Percentiles rank a stretch among this genome's conserved stretches.
These are phyloP conservation scores for Bauhinia variegata DNA, from an alignment of 306 rosid species.

Conservation along the genomic window DNA sequence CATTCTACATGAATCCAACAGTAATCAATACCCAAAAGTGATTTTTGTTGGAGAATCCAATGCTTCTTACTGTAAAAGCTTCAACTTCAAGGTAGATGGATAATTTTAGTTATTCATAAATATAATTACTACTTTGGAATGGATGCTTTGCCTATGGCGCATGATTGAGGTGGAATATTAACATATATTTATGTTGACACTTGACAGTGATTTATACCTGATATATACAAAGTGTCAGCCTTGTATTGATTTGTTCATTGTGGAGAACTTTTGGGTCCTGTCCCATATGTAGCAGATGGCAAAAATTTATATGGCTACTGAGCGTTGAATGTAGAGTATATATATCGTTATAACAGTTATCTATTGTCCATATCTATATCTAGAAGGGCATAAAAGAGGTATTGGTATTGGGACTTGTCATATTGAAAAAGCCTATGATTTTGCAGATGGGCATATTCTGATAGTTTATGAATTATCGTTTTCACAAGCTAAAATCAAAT, in stretches of 20 bases:
- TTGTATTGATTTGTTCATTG: constrained; percentile 29
- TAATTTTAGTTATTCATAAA: constrained; percentile 27
- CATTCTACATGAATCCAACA: constrained; percentile 58
- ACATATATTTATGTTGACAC: constrained; percentile 17
- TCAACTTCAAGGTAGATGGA: constrained; percentile 58
- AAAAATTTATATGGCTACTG: constrained; percentile 8
- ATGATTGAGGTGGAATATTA: constrained; percentile 47
- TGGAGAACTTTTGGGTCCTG: constrained; percentile 31
- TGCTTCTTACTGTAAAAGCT: constrained; percentile 62
- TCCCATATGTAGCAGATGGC: constrained; percentile 25
- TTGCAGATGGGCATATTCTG: constrained; percentile 6
- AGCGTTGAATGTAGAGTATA: constrained; percentile 9
- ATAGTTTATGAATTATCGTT: constrained; percentile 16
- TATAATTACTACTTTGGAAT: constrained; percentile 31
- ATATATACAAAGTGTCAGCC: constrained; percentile 28
- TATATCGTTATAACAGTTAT: too few relatives aligned
- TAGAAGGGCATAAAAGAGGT: not conserved
- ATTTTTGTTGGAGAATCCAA: constrained; percentile 73
- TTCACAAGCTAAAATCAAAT: constrained; percentile 9
- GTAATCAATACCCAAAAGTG: constrained; percentile 40
- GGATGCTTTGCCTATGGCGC: constrained; percentile 47
- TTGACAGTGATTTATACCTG: constrained; percentile 46
- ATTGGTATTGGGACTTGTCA: not conserved
- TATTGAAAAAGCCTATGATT: not conserved
- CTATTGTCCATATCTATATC: too few relatives aligned